Evolutionary conservation across 768 basidiomycete species (phyloP).

Genomic region (Leccinum subgranulosum): DNA sequence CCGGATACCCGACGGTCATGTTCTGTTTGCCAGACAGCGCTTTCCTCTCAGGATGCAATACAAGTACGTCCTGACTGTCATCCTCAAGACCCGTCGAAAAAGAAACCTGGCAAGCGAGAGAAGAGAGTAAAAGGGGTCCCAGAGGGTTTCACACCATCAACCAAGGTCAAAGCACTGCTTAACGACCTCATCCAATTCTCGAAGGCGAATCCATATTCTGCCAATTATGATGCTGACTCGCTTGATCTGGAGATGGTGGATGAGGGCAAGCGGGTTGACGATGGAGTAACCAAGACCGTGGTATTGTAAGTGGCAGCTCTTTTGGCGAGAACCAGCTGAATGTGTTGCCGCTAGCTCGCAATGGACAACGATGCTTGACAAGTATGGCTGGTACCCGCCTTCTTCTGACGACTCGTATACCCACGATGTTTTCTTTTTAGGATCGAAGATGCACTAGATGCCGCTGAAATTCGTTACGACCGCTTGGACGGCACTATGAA

Average conservation of each 20-base stretch:
- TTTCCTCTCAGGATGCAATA: conserved; percentile 72
- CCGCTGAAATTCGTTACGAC: conserved; percentile 80
- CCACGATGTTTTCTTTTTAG: conserved; percentile 35
- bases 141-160: conserved; percentile 71
- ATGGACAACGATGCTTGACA: conserved; percentile 94
- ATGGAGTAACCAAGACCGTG: conserved; percentile 80
- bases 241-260: conserved; percentile 79
- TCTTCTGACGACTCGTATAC: background rate
- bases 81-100: conserved; percentile 49
- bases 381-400: conserved; percentile 40
- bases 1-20: conserved; percentile 62
- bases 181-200: conserved; percentile 81
- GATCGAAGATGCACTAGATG: conserved; percentile 85
- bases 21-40: conserved; percentile 69
- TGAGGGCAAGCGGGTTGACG: conserved; percentile 67
- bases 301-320: conserved; percentile 73
- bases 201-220: conserved; percentile 77
- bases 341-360: conserved; percentile 59
- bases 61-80: conserved; percentile 68
- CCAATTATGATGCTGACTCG: conserved; percentile 77
- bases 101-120: conserved; percentile 62
- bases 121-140: conserved; percentile 56
- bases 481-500: conserved; percentile 98
- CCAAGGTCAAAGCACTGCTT: conserved; percentile 84
- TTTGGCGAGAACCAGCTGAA: conserved; percentile 15